A percentile compares a stretch with the other conserved stretches of the same genome.
Conservation (phyloP, 768 basidiomycete genomes). For the Tulasnella sp. region DNA sequence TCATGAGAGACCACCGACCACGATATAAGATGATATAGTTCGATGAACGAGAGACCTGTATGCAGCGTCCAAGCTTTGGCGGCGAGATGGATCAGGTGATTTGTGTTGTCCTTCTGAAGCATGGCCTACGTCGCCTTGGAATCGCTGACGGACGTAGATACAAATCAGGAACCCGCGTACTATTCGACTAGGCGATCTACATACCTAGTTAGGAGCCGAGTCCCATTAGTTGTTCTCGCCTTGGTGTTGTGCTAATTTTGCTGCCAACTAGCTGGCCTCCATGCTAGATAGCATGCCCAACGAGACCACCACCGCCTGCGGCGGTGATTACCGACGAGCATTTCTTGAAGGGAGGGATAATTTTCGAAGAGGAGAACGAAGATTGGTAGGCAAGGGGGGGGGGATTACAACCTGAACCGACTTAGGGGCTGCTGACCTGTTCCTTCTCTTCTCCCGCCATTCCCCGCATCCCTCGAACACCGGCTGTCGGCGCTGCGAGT, state of each 20-base stretch:
- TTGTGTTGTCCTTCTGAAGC: conserved; percentile 89
- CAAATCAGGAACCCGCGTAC: not conserved
- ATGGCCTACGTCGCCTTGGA: conserved; percentile 61
- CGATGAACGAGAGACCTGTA: too few species aligned
- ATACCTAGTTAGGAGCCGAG: conserved; percentile 83
- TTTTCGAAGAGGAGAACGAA: not conserved
- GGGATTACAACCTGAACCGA: not conserved
- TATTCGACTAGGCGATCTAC: not conserved
- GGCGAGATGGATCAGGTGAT: conserved; percentile 94
- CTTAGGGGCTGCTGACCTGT: not conserved
- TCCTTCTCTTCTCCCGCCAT: not conserved
- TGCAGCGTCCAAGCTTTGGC: conserved; percentile 60
- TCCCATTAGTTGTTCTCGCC: conserved; percentile 68
- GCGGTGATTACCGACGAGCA: conserved; percentile 49
- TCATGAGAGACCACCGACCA: conserved; percentile 92
- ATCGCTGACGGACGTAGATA: conserved; percentile 48
- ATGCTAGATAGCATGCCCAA: conserved; percentile 78
- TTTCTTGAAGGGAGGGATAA: not conserved
- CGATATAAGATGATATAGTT: conserved; percentile 34
- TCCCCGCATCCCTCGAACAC: too few species aligned
- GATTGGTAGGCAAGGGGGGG: not conserved
- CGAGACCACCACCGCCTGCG: conserved; percentile 81
- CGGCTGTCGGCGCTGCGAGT: too few species aligned
- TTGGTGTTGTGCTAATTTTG: conserved; percentile 65
- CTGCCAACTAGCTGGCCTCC: conserved; percentile 73